phyloP scores from a whole-genome alignment of 2,329 filamentous ascomycete genomes.

The Pseudogymnoascus sp. region DNA sequence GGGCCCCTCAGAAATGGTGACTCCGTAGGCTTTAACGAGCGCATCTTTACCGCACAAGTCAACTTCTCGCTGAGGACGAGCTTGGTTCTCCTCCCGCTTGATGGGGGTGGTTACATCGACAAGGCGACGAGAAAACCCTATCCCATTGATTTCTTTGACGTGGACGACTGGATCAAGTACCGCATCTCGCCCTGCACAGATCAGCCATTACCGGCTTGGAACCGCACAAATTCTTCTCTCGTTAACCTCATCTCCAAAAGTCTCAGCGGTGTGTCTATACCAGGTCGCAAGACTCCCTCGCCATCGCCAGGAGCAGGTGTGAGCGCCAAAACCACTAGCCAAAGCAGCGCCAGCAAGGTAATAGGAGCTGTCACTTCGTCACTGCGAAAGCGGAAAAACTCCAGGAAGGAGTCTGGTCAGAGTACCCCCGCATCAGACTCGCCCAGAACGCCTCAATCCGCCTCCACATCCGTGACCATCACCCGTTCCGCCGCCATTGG shows the following conservation, averaged over 20 bases:
- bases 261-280: conserved; percentile 25
- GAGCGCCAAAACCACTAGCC: background rate
- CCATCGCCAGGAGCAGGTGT: background rate
- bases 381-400: background rate
- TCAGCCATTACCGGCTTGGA: conserved; percentile 52
- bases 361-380: background rate
- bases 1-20: conserved; percentile 89
- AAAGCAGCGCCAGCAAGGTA: background rate
- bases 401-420: background rate
- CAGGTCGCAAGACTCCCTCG: conserved; percentile 21
- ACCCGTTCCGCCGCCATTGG: conserved; percentile 33
- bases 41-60: conserved; percentile 82
- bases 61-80: conserved; percentile 87
- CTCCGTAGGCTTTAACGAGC: conserved; percentile 79
- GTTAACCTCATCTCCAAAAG: conserved; percentile 27
- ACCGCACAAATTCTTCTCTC: conserved; percentile 26
- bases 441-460: conserved; percentile 12
- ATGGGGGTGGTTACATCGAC: conserved; percentile 61
- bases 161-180: conserved; percentile 70
- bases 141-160: conserved; percentile 74
- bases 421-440: background rate
- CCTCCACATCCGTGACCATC: conserved; percentile 26
- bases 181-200: conserved; percentile 69
- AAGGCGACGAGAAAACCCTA: conserved; percentile 66
- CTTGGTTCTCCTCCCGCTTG: conserved; percentile 75